Evolutionary conservation across 2,329 filamentous ascomycete genomes (phyloP).

Genomic region (Claviceps sp.): DNA sequence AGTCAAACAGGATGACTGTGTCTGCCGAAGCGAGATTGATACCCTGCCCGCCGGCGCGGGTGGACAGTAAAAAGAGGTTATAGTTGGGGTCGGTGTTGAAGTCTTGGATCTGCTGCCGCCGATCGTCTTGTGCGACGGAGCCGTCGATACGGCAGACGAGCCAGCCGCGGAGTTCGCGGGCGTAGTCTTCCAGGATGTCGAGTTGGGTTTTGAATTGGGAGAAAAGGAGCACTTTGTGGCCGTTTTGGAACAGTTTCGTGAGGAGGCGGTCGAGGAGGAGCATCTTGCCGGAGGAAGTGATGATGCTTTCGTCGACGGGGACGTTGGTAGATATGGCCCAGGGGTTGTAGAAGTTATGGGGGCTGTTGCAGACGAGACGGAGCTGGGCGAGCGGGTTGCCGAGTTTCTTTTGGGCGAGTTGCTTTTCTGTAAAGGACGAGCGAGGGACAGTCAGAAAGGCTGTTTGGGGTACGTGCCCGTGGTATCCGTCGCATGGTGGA

Average conservation of each 20-base stretch:
- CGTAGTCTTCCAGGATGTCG: constrained; percentile 82
- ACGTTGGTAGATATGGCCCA: constrained; percentile 51
- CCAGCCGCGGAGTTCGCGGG: constrained; percentile 61
- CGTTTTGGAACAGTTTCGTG: constrained; percentile 55
- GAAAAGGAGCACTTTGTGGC: constrained; percentile 90
- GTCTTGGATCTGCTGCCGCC: constrained; percentile 55
- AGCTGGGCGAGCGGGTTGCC: constrained; percentile 90
- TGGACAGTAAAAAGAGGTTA: constrained; percentile 78
- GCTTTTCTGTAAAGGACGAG: constrained; percentile 44
- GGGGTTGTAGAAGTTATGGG: constrained; percentile 93
- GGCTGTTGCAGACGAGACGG: constrained; percentile 81
- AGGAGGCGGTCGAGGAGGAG: constrained; percentile 79
- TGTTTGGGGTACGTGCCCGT: too few relatives aligned
- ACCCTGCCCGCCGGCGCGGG: constrained; percentile 82
- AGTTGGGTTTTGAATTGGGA: constrained; percentile 93
- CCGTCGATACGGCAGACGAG: constrained; percentile 84
- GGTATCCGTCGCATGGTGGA: too few relatives aligned
- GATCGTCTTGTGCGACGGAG: constrained; percentile 60
- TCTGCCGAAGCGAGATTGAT: constrained; percentile 90
- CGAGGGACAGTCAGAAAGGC: neutral
- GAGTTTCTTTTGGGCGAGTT: constrained; percentile 82
- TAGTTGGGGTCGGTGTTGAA: constrained; percentile 55
- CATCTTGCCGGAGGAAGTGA: constrained; percentile 91
- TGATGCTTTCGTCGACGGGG: constrained; percentile 62
- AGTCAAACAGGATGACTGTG: constrained; percentile 83